Base-by-base conservation (phyloP, 371 early-diverging fungal genomes). In the Mucor ambiguus region DNA sequence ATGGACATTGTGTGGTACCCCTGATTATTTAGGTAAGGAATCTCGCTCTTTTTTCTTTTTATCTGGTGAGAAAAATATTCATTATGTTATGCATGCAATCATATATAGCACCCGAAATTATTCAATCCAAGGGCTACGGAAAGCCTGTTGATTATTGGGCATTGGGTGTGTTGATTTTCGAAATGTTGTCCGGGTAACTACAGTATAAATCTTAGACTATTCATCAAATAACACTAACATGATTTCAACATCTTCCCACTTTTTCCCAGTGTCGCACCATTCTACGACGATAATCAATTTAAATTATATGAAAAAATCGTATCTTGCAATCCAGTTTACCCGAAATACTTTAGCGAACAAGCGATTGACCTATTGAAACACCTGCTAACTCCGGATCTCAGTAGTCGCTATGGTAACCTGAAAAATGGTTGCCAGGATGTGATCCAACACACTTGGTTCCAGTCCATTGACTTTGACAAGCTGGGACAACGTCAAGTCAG, bases 71-170 rank as follows among this genome's bases (percentile, higher is more conserved):
- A 11, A 26, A 49, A 24, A 49, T 24, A 12, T 1, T 24, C 24
- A 49, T 49, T 26, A 49, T 49, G 20, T 14, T 49, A 24, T 48
- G 41, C 18, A 41, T 41, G 18, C n/a, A 30, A 30, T 43, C 96
- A 90, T 63, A 52, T 28, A 30, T 97, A 79, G 98, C 99, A 1
- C 99, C 99, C 3, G 99, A 98, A 80, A 95, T 99, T 61, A 96
- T 99, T 78, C 90, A 93, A 76, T 92, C 93, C 38, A 92, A 93
- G 74, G 98, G 96, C 16, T 98, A 99, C 78, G 94, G 95, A 2
- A 91, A 91, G 67, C 91, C 96, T 14, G 99, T 96, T 0, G 99
- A 99, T 82, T 98, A 95, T 91, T 99, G 96, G 91, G 91, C 97
- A 10, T 85, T 99, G 70, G 99, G 98, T 14, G 86, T 98, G 46